A percentile compares a stretch with the other conserved stretches of the same genome.
Evolutionary conservation across 2,329 filamentous ascomycete species (phyloP).

Genomic region (Curvularia sp.): DNA sequence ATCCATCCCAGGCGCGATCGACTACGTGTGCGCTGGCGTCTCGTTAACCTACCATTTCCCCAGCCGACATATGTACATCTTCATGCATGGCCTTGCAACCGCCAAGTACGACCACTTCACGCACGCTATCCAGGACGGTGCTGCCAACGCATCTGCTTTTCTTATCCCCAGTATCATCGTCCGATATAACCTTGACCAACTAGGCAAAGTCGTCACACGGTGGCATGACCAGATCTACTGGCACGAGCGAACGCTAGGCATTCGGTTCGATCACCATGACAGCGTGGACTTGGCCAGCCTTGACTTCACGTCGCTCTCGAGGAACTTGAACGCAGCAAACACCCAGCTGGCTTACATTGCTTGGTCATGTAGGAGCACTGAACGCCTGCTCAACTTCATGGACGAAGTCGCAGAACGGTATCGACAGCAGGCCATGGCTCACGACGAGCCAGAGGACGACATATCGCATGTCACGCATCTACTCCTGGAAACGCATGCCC

Average conservation of each 20-base stretch:
- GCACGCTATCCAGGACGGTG: background rate
- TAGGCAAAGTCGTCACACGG: background rate
- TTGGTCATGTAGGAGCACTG: slow-evolving; percentile 16
- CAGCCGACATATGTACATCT: slow-evolving; percentile 25
- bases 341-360: slow-evolving; percentile 13
- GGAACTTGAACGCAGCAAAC: slow-evolving; percentile 17
- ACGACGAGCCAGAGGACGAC: slow-evolving; percentile 8
- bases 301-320: slow-evolving; percentile 18
- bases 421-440: slow-evolving; percentile 6
- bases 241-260: slow-evolving; percentile 15
- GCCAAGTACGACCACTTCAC: slow-evolving; percentile 5
- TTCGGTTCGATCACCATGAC: slow-evolving; percentile 13
- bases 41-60: slow-evolving; percentile 32
- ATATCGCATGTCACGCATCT: slow-evolving; percentile 4
- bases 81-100: slow-evolving; percentile 21
- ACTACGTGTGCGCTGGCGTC: slow-evolving; percentile 6
- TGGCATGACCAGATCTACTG: slow-evolving; percentile 19
- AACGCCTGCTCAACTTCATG: slow-evolving; percentile 20
- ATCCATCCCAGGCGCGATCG: slow-evolving; percentile 5
- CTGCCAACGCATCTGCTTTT: slow-evolving; percentile 11
- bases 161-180: slow-evolving; percentile 22
- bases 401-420: slow-evolving; percentile 22
- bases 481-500: slow-evolving; percentile 14
- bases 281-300: slow-evolving; percentile 3
- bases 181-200: slow-evolving; percentile 12